These are phyloP conservation scores for Delonix regia DNA, from an alignment of 306 rosid species.

Conservation along the genomic window DNA sequence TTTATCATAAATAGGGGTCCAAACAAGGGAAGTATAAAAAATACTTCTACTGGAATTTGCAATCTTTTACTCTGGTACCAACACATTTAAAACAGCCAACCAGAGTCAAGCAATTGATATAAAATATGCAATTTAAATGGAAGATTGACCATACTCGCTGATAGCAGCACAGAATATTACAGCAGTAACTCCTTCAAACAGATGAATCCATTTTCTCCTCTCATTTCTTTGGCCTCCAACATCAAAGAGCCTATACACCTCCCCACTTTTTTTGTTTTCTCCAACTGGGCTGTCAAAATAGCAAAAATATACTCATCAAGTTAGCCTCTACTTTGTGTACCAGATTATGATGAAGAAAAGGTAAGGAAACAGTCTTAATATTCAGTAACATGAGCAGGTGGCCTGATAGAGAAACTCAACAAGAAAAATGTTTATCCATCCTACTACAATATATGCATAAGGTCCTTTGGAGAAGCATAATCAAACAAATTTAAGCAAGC, in stretches of 20 bases:
- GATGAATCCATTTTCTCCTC: conserved; percentile 99
- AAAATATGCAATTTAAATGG: conserved; percentile 13
- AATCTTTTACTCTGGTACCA: not conserved
- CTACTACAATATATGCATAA: not conserved
- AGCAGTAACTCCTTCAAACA: conserved; percentile 97
- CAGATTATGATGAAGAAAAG: conserved; percentile 10
- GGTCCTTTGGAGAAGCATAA: not conserved
- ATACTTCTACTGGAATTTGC: not conserved
- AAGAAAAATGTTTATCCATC: not conserved
- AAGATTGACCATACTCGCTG: conserved; percentile 77
- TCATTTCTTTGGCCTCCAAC: conserved; percentile 99
- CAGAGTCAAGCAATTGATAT: not conserved
- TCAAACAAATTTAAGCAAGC: not conserved
- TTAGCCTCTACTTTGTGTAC: not conserved
- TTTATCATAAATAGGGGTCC: not conserved
- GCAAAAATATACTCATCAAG: conserved; percentile 28
- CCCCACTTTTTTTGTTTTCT: conserved; percentile 95
- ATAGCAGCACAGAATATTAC: conserved; percentile 97
- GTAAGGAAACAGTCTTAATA: not conserved
- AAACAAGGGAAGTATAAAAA: not conserved
- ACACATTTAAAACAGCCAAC: conserved; percentile 12
- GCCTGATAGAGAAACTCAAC: not conserved
- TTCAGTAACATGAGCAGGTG: conserved; percentile 13
- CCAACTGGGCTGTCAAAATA: conserved; percentile 93
- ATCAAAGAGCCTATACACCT: conserved; percentile 94